Evolutionary conservation across 305 asterid genomes (phyloP).

Genomic region (Fraxinus nigra): DNA sequence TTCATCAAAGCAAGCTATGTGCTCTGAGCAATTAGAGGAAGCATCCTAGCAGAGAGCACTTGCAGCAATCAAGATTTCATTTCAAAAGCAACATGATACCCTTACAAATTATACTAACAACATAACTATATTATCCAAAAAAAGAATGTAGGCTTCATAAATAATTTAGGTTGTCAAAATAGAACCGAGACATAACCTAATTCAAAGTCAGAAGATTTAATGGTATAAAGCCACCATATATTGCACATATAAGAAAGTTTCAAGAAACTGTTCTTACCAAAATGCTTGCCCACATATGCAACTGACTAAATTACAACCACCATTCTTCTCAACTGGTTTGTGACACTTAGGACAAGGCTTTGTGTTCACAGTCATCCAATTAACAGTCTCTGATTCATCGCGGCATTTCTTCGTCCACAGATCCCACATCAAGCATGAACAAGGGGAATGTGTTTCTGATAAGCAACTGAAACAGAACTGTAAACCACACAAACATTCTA

Average conservation of each 20-base stretch:
- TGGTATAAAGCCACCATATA: neutral
- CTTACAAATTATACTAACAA: neutral
- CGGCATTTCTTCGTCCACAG: conserved; percentile 91
- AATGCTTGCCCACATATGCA: conserved; percentile 92
- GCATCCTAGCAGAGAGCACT: neutral
- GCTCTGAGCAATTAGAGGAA: neutral
- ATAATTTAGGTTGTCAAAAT: conserved; percentile 4
- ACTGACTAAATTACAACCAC: conserved; percentile 88
- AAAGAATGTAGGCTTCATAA: neutral
- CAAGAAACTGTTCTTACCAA: conserved; percentile 53
- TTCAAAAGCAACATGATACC: neutral
- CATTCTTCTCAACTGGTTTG: conserved; percentile 91
- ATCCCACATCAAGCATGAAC: conserved; percentile 93
- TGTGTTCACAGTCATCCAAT: conserved; percentile 86
- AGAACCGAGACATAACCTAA: neutral
- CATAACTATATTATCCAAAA: conserved; percentile 3
- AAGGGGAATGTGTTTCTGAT: conserved; percentile 93
- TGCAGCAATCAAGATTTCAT: conserved; percentile 10
- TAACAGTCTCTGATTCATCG: conserved; percentile 93
- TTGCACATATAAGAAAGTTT: neutral
- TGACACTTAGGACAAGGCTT: conserved; percentile 93
- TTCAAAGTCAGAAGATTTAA: neutral
- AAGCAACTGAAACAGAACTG: conserved; percentile 93
- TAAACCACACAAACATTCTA: conserved; percentile 87
- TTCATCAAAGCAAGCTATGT: neutral